A percentile compares a stretch with the other conserved stretches of the same genome.
Conservation (phyloP, 2,329 filamentous ascomycete genomes). For the Delphinella strobiligena region DNA sequence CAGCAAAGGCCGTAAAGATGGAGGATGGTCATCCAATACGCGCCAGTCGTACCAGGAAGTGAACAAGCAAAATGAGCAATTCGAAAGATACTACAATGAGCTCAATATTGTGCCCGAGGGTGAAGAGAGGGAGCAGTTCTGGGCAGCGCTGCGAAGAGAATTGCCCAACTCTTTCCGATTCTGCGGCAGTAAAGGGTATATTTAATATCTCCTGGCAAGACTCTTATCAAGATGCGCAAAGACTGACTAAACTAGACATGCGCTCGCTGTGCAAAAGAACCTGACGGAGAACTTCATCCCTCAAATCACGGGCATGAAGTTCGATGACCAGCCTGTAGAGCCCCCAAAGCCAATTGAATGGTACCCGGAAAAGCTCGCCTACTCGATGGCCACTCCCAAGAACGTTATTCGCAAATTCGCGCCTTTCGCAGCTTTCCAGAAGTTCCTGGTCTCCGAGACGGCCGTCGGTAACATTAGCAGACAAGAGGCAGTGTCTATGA, state of each 20-base stretch:
- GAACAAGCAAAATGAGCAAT: constrained; percentile 67
- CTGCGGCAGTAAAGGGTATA: constrained; percentile 81
- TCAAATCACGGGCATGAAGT: constrained; percentile 71
- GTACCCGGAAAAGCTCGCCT: constrained; percentile 92
- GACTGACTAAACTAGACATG: constrained; percentile 48
- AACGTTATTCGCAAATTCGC: constrained; percentile 87
- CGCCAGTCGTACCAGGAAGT: constrained; percentile 47
- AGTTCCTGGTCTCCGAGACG: constrained; percentile 94
- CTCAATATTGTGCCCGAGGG: constrained; percentile 59
- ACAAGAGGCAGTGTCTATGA: constrained; percentile 98
- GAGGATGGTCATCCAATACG: constrained; percentile 24
- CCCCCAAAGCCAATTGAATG: constrained; percentile 73
- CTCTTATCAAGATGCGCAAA: background rate
- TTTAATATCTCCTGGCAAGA: constrained; percentile 5
- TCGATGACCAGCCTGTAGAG: constrained; percentile 70
- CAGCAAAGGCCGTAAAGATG: constrained; percentile 25
- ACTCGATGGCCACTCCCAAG: constrained; percentile 97
- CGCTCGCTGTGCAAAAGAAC: constrained; percentile 80
- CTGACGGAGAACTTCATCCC: constrained; percentile 84
- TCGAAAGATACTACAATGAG: constrained; percentile 77
- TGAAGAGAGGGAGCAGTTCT: constrained; percentile 69
- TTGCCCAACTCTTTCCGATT: constrained; percentile 97
- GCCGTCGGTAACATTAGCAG: constrained; percentile 94
- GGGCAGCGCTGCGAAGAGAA: constrained; percentile 70
- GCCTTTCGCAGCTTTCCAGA: constrained; percentile 91